phyloP scores from a whole-genome alignment of 768 basidiomycete genomes.

The Cantharellus anzutake region DNA sequence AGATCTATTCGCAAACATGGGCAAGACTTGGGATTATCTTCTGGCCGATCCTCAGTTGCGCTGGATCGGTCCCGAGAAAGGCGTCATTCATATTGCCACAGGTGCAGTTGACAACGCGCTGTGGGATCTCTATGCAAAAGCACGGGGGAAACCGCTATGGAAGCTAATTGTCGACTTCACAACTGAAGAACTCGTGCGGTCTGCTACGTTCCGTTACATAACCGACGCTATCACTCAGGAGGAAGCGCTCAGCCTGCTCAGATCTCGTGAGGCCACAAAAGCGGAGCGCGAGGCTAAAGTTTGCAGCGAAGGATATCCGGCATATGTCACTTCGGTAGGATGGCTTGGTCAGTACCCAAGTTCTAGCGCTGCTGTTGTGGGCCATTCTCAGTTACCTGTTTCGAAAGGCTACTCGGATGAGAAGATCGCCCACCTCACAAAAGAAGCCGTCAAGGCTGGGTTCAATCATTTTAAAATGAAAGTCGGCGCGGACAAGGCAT shows the following conservation, averaged over 20 bases:
- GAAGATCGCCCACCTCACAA: conserved; percentile 71
- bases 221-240: conserved; percentile 84
- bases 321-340: conserved; percentile 84
- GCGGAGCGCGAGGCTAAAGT: conserved; percentile 62
- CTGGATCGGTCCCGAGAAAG: conserved; percentile 94
- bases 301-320: conserved; percentile 62
- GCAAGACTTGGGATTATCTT: conserved; percentile 73
- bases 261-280: conserved; percentile 57
- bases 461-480: conserved; percentile 99
- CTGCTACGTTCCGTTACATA: conserved; percentile 75
- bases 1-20: conserved; percentile 76
- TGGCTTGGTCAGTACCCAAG: conserved; percentile 43
- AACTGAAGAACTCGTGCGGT: conserved; percentile 60
- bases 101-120: conserved; percentile 82
- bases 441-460: conserved; percentile 64
- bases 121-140: conserved; percentile 84
- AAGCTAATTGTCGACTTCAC: conserved; percentile 86
- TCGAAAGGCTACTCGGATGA: conserved; percentile 73
- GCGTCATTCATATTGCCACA: conserved; percentile 80
- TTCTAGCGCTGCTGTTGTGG: not conserved
- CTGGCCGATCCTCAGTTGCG: conserved; percentile 78
- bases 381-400: not conserved
- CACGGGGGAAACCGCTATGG: conserved; percentile 76
- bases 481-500: conserved; percentile 67
- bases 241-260: conserved; percentile 71